Percentiles rank a stretch among this genome's conserved stretches.
phyloP scores from a whole-genome alignment of 768 basidiomycete genomes.

The Leccinum uliginosum region DNA sequence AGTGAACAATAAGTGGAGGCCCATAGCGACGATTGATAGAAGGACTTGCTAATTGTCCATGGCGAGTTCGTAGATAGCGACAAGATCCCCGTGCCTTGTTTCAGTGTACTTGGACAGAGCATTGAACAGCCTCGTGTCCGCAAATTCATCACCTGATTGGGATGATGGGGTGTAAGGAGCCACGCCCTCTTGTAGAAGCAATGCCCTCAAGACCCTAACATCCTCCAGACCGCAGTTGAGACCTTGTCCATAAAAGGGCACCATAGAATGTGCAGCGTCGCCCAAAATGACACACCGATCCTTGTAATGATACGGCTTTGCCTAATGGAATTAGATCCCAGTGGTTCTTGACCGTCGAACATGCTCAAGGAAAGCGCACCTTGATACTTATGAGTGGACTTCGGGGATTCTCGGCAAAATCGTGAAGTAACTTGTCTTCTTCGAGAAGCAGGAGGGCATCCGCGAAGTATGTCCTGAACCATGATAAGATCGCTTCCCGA shows the following conservation, averaged over 20 bases:
- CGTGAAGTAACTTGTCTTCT: conserved; percentile 66
- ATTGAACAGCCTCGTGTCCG: conserved; percentile 55
- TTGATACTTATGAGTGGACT: conserved; percentile 90
- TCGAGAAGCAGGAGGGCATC: conserved; percentile 87
- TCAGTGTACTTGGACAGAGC: conserved; percentile 79
- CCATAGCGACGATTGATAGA: conserved; percentile 23
- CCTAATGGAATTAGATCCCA: conserved; percentile 40
- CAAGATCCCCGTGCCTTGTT: conserved; percentile 79
- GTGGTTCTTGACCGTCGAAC: conserved; percentile 16
- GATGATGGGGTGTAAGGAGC: conserved; percentile 36
- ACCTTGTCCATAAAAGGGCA: conserved; percentile 97
- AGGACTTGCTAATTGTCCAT: conserved; percentile 92
- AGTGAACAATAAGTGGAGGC: conserved; percentile 18
- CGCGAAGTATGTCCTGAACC: conserved; percentile 84
- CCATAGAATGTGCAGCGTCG: conserved; percentile 97
- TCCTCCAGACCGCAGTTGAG: conserved; percentile 98
- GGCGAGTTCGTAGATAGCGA: conserved; percentile 88
- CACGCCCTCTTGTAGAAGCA: conserved; percentile 71
- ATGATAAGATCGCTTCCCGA: conserved; percentile 53
- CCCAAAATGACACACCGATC: conserved; percentile 86
- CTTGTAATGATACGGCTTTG: conserved; percentile 85
- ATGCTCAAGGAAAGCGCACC: conserved; percentile 45
- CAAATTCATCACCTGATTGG: conserved; percentile 27
- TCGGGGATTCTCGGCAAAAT: conserved; percentile 81
- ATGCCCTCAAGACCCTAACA: conserved; percentile 78